Base-by-base conservation (phyloP, 768 basidiomycete species). In the Mrakia gelida region DNA sequence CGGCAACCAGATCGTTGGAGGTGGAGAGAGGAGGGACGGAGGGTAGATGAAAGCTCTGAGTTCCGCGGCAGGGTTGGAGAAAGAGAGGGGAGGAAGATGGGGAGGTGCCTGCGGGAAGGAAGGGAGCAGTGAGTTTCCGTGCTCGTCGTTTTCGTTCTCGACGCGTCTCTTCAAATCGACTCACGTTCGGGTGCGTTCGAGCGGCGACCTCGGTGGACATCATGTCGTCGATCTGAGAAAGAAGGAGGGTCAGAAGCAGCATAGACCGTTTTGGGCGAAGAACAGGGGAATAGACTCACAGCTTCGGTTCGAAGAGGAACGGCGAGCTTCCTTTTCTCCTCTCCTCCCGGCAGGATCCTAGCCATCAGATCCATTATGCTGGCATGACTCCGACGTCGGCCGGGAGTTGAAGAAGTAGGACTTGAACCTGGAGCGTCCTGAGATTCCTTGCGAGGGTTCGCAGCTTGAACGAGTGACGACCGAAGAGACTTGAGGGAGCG, bases 141-240 rank as follows among this genome's bases (percentile, higher is more conserved):
- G 2, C 49, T 52, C 65, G 61, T 7, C n/a, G n/a, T n/a, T n/a
- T n/a, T 7, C 45, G 8, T 32, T 38, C 30, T 6, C 32, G 65
- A 21, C 30, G 65, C 30, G n/a, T 13, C 71, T 28, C 10, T 32
- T 41, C n/a, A 16, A 18, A 0, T 23, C 28, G 23, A 54, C 71
- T 54, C 38, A 73, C 71, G 16, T 73, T 73, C 23, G 71, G 71
- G 28, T 73, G 71, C 18, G 71, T 73, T 49, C 71, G 38, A 43
- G 56, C 71, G 0, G 71, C 71, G 30, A 54, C 56, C 56, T 73
- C 71, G 2, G 71, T 73, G 11, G 41, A 49, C 30, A 73, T 41
- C 32, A 73, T 5, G 28, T 73, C 71, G 26, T 73, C 49, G 59
- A 59, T 59, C 54, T 56, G 21, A 4, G 23, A n/a, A 2, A 56